A percentile compares a stretch with the other conserved stretches of the same genome.
phyloP scores from a whole-genome alignment of 148 eudicot genomes.

The Camellia japonica region DNA sequence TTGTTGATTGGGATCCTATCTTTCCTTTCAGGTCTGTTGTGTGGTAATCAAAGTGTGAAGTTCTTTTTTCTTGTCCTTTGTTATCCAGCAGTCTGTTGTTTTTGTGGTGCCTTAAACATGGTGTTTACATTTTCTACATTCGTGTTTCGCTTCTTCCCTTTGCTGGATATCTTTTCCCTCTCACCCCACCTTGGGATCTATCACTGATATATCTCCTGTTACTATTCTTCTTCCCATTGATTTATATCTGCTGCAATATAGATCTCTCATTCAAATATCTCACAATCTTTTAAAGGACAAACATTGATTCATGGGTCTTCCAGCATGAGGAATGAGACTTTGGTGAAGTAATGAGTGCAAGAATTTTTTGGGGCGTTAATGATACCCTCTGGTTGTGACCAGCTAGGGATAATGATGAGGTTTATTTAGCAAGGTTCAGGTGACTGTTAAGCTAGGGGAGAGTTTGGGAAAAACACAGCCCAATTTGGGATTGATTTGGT shows the following conservation, averaged over 20 bases:
- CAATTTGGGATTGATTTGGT: constrained; percentile 7
- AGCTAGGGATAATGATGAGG: neutral
- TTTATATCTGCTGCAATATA: neutral
- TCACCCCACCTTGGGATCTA: neutral
- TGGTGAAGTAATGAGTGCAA: neutral
- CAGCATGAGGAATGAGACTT: neutral
- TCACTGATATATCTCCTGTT: too few relatives aligned
- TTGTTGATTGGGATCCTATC: constrained; percentile 2
- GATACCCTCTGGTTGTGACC: neutral
- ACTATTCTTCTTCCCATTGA: neutral
- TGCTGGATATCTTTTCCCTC: neutral
- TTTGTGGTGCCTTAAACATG: neutral
- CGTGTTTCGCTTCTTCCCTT: neutral
- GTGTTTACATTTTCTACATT: neutral
- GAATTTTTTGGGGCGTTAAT: too few relatives aligned
- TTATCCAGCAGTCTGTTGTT: neutral
- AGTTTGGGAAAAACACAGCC: neutral
- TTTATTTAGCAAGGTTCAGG: neutral
- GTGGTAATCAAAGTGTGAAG: neutral
- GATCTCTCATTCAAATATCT: neutral
- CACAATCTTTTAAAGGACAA: neutral
- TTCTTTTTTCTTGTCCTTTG: neutral
- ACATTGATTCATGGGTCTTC: neutral
- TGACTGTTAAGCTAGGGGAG: neutral
- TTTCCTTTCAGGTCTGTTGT: neutral